Evolutionary conservation across 768 basidiomycete species (phyloP), one percentile per base, ranked within the genome.

Genomic region (Nidula microcarpa): DNA sequence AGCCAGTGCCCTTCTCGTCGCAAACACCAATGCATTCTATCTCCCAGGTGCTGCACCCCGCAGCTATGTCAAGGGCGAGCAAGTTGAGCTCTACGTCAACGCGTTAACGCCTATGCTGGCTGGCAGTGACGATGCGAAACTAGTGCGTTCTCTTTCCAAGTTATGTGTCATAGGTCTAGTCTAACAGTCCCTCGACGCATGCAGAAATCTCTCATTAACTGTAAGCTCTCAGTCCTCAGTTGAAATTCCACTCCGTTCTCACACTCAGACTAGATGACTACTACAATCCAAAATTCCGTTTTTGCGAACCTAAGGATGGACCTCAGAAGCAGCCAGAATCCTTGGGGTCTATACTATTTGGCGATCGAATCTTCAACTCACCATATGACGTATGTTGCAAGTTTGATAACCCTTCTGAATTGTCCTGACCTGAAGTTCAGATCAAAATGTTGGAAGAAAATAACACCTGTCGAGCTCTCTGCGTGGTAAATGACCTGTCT

Each of bases 341-440:
- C 1, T 73, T 98, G 30, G 96, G 96, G 5, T 91, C 91, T 14
- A 94, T 98, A 61, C 74, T 98, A n/a, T 97, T 97, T 59, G 96
- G 96, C 13, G 96, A 98, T 74, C 80, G 96, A 57, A 93, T 98
- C 60, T 91, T 94, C 68, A 85, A 87, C 62, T 92, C 92, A 3
- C 90, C 87, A 2, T 98, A 93, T 63, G 82, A 94, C 58, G 90
- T 93, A 56, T 51, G 86, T 73, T 43, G 17, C 53, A 7, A 18
- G 34, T 49, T 41, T 35, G 10, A 10, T 37, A 2, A 18, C 13
- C 16, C n/a, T 8, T 37, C 14, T 6, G 23, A 32, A 32, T 33
- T 43, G 23, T 41, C 37, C 16, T 14, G n/a, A 55, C 18, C 23
- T 32, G 6, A 33, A 44, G 10, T n/a, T 17, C 59, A 94, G 86